These are phyloP conservation scores for Thelonectria rubi DNA, from an alignment of 2,329 filamentous ascomycete species.

Conservation along the genomic window DNA sequence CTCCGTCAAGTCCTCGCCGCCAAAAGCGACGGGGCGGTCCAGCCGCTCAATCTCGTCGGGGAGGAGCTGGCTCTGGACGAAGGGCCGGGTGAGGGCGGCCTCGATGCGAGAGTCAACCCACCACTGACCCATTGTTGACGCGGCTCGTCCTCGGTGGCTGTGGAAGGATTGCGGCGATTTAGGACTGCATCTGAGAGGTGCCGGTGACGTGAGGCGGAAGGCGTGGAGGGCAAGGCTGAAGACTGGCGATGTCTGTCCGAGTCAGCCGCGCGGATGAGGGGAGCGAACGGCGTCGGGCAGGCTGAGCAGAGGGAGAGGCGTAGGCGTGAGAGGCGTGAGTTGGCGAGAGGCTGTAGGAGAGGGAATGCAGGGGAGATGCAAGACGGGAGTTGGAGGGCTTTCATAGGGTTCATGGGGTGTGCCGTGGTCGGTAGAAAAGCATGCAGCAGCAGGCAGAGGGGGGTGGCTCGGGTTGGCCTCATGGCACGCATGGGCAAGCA, in stretches of 20 bases:
- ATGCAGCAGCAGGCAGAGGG: constrained; percentile 28
- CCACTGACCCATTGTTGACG: constrained; percentile 60
- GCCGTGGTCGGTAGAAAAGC: constrained; percentile 17
- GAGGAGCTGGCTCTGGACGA: constrained; percentile 70
- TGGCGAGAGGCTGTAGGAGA: constrained; percentile 13
- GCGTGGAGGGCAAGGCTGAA: not conserved
- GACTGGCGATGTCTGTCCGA: constrained; percentile 3
- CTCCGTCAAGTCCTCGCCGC: constrained; percentile 70
- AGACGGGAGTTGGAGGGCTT: constrained; percentile 34
- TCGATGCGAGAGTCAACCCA: constrained; percentile 78
- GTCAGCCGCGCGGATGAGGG: constrained; percentile 11
- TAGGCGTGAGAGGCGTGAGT: not conserved
- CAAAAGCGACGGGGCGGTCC: constrained; percentile 71
- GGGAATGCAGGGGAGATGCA: constrained; percentile 25
- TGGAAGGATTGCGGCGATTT: constrained; percentile 2
- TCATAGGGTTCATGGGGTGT: constrained; percentile 36
- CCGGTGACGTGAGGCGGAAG: not conserved
- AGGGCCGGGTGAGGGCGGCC: constrained; percentile 73
- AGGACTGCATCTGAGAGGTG: constrained; percentile 17
- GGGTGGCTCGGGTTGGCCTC: constrained; percentile 15
- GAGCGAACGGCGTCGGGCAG: not conserved
- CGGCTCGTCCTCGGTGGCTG: constrained; percentile 22
- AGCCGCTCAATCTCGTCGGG: constrained; percentile 70
- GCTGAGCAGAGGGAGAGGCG: not conserved
- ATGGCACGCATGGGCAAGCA: constrained; percentile 38